Evolutionary conservation across 2,329 filamentous ascomycete genomes (phyloP).

Genomic region (Xylariaceae sp.): DNA sequence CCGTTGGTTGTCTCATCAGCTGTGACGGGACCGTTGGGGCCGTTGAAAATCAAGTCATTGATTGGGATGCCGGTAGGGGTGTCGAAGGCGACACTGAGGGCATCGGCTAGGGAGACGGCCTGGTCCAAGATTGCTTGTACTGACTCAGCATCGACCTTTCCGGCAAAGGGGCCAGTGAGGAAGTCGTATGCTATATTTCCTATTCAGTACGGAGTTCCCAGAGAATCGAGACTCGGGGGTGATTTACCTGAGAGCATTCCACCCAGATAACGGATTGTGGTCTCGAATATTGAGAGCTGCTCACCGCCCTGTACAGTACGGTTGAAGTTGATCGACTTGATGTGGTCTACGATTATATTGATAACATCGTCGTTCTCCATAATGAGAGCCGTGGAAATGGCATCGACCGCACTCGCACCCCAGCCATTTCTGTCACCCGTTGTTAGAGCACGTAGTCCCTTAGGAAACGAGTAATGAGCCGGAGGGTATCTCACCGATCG

Average conservation of each 20-base stretch:
- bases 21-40: slow-evolving; percentile 19
- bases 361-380: slow-evolving; percentile 69
- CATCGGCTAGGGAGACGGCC: slow-evolving; percentile 64
- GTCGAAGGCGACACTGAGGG: slow-evolving; percentile 72
- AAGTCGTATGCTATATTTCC: slow-evolving; percentile 58
- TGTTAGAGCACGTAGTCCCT: slow-evolving; percentile 17
- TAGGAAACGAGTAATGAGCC: not conserved
- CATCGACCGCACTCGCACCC: slow-evolving; percentile 80
- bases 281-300: slow-evolving; percentile 76
- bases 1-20: slow-evolving; percentile 53
- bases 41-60: slow-evolving; percentile 55
- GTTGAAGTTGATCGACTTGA: slow-evolving; percentile 68
- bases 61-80: slow-evolving; percentile 71
- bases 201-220: slow-evolving; percentile 15
- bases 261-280: slow-evolving; percentile 81
- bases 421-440: slow-evolving; percentile 64
- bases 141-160: slow-evolving; percentile 43
- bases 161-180: slow-evolving; percentile 60
- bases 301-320: slow-evolving; percentile 45
- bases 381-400: slow-evolving; percentile 71
- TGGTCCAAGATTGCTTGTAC: slow-evolving; percentile 62
- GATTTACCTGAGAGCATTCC: slow-evolving; percentile 67
- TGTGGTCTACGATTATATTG: slow-evolving; percentile 64
- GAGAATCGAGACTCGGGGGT: not conserved
- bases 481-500: slow-evolving; percentile 54